Evolutionary conservation across 495 filamentous ascomycete genomes (phyloP).

Genomic region (Pseudomonodictys pantanalensis): DNA sequence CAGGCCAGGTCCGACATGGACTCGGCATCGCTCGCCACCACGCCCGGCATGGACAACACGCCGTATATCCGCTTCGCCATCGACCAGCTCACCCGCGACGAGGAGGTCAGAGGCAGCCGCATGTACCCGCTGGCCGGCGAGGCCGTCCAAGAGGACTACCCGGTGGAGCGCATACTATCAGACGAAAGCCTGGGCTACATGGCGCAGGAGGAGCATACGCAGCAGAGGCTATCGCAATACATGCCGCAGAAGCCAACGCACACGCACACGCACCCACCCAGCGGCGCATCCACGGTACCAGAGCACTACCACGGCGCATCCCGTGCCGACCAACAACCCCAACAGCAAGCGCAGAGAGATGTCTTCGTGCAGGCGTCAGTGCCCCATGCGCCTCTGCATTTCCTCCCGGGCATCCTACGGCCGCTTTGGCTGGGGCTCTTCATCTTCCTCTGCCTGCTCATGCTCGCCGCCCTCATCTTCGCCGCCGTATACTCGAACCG

Average conservation of each 20-base stretch:
- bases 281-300: neutral
- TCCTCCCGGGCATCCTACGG: conserved; percentile 65
- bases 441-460: conserved; percentile 61
- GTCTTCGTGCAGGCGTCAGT: conserved; percentile 52
- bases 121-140: conserved; percentile 21
- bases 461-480: conserved; percentile 69
- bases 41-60: conserved; percentile 64
- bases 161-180: conserved; percentile 29
- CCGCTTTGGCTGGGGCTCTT: conserved; percentile 56
- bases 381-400: conserved; percentile 56
- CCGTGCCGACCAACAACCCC: neutral
- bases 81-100: conserved; percentile 67
- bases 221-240: conserved; percentile 12
- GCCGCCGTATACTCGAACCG: conserved; percentile 67
- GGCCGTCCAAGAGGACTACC: conserved; percentile 27
- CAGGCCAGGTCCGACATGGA: conserved; percentile 27
- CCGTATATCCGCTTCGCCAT: conserved; percentile 72
- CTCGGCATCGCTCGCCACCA: conserved; percentile 48
- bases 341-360: conserved; percentile 33
- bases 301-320: neutral
- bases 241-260: conserved; percentile 14
- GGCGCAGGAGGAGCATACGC: conserved; percentile 18
- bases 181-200: conserved; percentile 34
- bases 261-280: neutral
- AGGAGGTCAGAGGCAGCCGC: conserved; percentile 48